A percentile compares a stretch with the other conserved stretches of the same genome.
phyloP scores from a whole-genome alignment of 495 filamentous ascomycete genomes.

The Neurospora tetraspora region DNA sequence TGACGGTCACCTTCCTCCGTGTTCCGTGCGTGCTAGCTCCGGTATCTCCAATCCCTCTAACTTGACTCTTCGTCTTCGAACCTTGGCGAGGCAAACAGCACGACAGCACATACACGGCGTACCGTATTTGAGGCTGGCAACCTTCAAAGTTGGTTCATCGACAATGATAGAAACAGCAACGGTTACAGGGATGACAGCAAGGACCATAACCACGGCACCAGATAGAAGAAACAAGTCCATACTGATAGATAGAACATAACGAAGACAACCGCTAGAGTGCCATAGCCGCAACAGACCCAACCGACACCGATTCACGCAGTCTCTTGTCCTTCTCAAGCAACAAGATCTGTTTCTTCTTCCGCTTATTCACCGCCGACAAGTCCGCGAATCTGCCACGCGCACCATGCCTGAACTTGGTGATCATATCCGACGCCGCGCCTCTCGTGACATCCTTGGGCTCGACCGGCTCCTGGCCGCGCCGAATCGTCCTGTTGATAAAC shows the following conservation, averaged over 20 bases:
- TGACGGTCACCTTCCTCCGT: neutral
- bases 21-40: neutral
- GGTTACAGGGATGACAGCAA: neutral
- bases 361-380: conserved; percentile 39
- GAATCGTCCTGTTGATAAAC: conserved; percentile 56
- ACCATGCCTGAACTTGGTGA: conserved; percentile 81
- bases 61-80: neutral
- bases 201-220: neutral
- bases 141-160: neutral
- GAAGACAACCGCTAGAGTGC: neutral
- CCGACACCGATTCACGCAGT: conserved; percentile 45
- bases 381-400: conserved; percentile 57
- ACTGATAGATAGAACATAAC: neutral
- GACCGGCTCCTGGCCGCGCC: conserved; percentile 45
- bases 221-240: neutral
- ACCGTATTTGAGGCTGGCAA: neutral
- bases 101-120: neutral
- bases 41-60: neutral
- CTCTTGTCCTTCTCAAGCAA: conserved; percentile 33
- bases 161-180: neutral
- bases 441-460: conserved; percentile 52
- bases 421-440: conserved; percentile 82
- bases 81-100: neutral
- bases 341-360: conserved; percentile 29
- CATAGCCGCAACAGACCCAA: conserved; percentile 44